These are phyloP conservation scores for Pythium plurisporium DNA, from an alignment of 352 stramenopile species.

Conservation along the genomic window DNA sequence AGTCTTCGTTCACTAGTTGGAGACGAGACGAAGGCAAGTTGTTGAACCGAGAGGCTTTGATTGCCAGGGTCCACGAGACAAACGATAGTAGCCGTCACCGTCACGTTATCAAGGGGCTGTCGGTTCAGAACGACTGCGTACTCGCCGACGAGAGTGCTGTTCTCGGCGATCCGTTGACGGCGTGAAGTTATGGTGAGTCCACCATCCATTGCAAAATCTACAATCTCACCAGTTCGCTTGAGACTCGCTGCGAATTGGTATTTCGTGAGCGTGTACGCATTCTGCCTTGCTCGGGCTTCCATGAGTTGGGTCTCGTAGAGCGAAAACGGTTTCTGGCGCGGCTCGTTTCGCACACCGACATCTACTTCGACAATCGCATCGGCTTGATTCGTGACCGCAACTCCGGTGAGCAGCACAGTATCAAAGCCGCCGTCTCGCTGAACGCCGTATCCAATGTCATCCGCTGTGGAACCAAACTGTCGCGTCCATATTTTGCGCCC, in stretches of 20 bases:
- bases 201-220: constrained; percentile 70
- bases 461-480: constrained; percentile 63
- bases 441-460: constrained; percentile 61
- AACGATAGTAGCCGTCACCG: constrained; percentile 37
- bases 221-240: constrained; percentile 46
- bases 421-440: constrained; percentile 38
- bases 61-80: constrained; percentile 24
- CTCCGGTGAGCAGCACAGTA: constrained; percentile 51
- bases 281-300: constrained; percentile 32
- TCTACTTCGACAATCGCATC: constrained; percentile 42
- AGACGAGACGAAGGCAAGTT: constrained; percentile 33
- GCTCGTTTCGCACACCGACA: constrained; percentile 35
- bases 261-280: constrained; percentile 3
- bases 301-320: constrained; percentile 53
- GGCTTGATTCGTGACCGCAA: constrained; percentile 36
- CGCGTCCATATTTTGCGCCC: constrained; percentile 63
- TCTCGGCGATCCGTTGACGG: constrained; percentile 47
- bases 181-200: constrained; percentile 50
- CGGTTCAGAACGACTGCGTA: constrained; percentile 72
- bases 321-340: constrained; percentile 29
- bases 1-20: constrained; percentile 20
- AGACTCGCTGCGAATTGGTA: constrained; percentile 61
- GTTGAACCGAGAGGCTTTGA: constrained; percentile 27
- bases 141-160: constrained; percentile 34
- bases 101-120: constrained; percentile 46